Percentiles rank a stretch among this genome's conserved stretches.
Conservation (phyloP, 1,284 basidiomycete genomes). For the Trichosporon ovoides region DNA sequence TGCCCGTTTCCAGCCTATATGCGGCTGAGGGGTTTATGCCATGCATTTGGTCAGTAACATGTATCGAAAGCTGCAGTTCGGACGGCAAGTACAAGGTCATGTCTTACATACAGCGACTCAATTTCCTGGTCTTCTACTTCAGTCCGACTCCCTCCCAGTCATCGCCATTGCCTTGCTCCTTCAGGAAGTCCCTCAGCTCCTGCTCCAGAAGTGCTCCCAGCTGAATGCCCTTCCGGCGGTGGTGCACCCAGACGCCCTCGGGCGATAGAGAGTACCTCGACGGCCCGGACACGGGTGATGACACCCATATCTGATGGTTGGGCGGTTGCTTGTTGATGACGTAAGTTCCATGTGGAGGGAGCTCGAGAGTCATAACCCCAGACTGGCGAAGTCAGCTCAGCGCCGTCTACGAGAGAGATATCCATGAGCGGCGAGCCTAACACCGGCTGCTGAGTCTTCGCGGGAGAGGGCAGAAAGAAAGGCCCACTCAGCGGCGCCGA, state of each 20-base stretch:
- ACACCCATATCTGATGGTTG: conserved; percentile 98
- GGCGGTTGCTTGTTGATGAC: conserved; percentile 99
- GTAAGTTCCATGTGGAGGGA: conserved; percentile 83
- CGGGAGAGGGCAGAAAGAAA: no score
- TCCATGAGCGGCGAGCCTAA: conserved; percentile 5
- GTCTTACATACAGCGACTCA: neutral
- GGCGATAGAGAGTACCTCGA: conserved; percentile 72
- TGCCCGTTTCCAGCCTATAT: neutral
- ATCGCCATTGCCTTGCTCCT: conserved; percentile 54
- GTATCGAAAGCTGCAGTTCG: no score
- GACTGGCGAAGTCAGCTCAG: no score
- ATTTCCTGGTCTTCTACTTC: conserved; percentile 13
- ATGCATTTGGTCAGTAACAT: neutral
- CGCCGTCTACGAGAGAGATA: no score
- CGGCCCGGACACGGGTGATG: conserved; percentile 85
- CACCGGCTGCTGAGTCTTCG: neutral
- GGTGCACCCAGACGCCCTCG: conserved; percentile 64
- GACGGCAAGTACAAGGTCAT: no score
- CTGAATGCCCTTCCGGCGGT: conserved; percentile 58
- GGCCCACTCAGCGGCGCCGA: no score
- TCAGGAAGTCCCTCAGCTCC: conserved; percentile 36
- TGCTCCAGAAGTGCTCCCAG: conserved; percentile 62
- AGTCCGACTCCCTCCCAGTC: conserved; percentile 39
- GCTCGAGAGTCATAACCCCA: conserved; percentile 81
- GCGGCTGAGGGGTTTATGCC: neutral